Conservation (phyloP, 176 grass and related monocot species). For the Pharus latifolius region DNA sequence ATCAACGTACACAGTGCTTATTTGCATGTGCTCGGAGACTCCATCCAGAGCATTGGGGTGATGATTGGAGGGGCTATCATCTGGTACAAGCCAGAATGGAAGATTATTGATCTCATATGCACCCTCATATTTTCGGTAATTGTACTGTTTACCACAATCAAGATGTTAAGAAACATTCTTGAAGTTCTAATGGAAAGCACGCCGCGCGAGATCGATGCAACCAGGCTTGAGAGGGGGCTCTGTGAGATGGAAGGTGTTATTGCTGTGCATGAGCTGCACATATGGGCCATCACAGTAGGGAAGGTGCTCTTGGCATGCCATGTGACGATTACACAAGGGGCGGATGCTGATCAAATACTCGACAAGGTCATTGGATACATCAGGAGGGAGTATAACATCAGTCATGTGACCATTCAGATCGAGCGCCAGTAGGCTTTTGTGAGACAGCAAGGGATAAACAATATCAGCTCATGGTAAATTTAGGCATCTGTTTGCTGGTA, state of each 20-base stretch:
- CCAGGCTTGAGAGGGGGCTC: slow-evolving; percentile 64
- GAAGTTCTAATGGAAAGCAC: slow-evolving; percentile 98
- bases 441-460: neutral
- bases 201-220: slow-evolving; percentile 75
- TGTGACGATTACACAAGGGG: slow-evolving; percentile 55
- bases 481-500: neutral
- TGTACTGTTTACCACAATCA: slow-evolving; percentile 73
- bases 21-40: slow-evolving; percentile 83
- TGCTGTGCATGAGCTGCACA: slow-evolving; percentile 86
- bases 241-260: slow-evolving; percentile 69
- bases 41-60: slow-evolving; percentile 84
- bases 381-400: slow-evolving; percentile 92
- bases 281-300: slow-evolving; percentile 98
- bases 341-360: slow-evolving; percentile 68
- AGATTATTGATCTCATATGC: slow-evolving; percentile 97
- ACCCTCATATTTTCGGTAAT: slow-evolving; percentile 93
- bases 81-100: slow-evolving; percentile 99
- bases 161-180: slow-evolving; percentile 85
- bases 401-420: slow-evolving; percentile 96
- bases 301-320: slow-evolving; percentile 94
- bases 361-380: slow-evolving; percentile 90
- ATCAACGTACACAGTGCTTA: slow-evolving; percentile 98
- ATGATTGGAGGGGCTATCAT: slow-evolving; percentile 96
- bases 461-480: neutral
- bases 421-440: slow-evolving; percentile 43